Conservation (phyloP, 495 filamentous ascomycete genomes). For the Neurospora cerealis region DNA sequence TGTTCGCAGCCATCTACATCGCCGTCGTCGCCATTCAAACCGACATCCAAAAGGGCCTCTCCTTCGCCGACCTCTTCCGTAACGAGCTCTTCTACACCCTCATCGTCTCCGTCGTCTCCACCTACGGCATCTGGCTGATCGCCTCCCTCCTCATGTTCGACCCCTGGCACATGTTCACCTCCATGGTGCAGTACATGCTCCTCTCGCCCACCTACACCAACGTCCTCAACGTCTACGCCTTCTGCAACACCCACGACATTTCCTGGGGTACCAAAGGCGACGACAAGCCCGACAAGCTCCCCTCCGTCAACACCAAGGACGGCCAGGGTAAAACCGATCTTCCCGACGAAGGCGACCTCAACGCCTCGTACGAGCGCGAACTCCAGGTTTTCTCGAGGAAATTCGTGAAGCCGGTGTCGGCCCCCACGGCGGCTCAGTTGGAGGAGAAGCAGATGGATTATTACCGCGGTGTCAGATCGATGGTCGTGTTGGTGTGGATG, state of each 20-base stretch:
- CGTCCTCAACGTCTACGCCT: constrained; percentile 94
- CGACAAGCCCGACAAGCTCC: constrained; percentile 76
- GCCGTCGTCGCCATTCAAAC: constrained; percentile 73
- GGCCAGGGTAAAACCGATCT: constrained; percentile 92
- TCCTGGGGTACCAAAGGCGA: constrained; percentile 97
- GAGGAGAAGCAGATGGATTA: constrained; percentile 91
- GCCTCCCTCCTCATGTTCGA: constrained; percentile 94
- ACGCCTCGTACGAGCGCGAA: constrained; percentile 89
- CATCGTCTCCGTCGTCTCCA: constrained; percentile 82
- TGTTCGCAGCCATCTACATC: constrained; percentile 92
- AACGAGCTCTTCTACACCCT: constrained; percentile 89
- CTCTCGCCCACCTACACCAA: constrained; percentile 94
- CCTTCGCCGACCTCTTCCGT: constrained; percentile 59
- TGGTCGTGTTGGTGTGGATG: constrained; percentile 92
- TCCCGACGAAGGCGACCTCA: constrained; percentile 70
- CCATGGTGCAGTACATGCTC: constrained; percentile 90
- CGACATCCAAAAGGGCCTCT: constrained; percentile 55
- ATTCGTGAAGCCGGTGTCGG: constrained; percentile 56
- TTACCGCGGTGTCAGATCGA: constrained; percentile 88
- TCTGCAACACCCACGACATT: constrained; percentile 96
- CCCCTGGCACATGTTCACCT: constrained; percentile 98
- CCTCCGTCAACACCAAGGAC: constrained; percentile 73
- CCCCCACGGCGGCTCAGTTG: constrained; percentile 44
- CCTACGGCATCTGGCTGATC: constrained; percentile 89
- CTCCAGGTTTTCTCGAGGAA: constrained; percentile 59